Conservation (phyloP, 2,329 filamentous ascomycete species). For the Trichoderma sp. region DNA sequence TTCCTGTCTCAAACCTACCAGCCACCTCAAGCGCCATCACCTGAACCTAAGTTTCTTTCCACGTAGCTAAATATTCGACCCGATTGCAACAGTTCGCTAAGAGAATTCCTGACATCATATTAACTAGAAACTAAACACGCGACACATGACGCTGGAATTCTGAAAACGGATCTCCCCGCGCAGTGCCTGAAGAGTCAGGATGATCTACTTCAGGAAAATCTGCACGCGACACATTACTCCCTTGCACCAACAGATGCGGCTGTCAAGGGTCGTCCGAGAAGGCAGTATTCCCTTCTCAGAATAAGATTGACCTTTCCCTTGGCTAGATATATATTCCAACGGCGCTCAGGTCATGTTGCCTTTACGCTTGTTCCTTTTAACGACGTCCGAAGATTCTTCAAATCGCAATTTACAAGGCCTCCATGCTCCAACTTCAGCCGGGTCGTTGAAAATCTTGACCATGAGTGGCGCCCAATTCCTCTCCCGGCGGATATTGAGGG, state of each 20-base stretch:
- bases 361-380: background rate
- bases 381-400: background rate
- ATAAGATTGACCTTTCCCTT: background rate
- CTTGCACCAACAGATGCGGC: background rate
- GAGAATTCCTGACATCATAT: background rate
- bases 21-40: background rate
- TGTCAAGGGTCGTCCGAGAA: background rate
- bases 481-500: background rate
- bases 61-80: background rate
- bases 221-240: background rate
- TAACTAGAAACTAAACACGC: background rate
- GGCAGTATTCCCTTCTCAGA: background rate
- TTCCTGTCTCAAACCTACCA: background rate
- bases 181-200: background rate
- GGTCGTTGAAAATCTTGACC: background rate
- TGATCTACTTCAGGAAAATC: background rate
- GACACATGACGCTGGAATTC: background rate
- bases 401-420: background rate
- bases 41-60: background rate
- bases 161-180: background rate
- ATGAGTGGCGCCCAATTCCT: background rate
- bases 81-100: background rate
- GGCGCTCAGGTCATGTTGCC: background rate
- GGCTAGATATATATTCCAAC: background rate
- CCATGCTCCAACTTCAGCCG: background rate